Evolutionary conservation across 1,284 basidiomycete genomes (phyloP).

Genomic region (Phylloboletellus chloephorus): DNA sequence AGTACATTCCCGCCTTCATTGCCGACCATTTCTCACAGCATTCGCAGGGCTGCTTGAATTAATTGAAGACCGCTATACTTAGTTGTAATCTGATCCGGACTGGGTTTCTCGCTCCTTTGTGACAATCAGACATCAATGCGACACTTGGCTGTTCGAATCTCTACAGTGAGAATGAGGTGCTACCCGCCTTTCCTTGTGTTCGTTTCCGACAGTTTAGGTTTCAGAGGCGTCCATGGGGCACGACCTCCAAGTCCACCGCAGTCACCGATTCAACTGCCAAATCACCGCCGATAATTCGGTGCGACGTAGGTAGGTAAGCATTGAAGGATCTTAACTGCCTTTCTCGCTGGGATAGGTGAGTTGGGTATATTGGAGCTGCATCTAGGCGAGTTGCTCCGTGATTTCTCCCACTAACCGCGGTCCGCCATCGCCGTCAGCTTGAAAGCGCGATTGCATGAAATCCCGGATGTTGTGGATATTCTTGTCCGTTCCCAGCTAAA

Average conservation of each 20-base stretch:
- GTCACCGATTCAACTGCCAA: not conserved
- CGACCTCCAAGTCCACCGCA: not conserved
- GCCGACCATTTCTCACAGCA: conserved; percentile 11
- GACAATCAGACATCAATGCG: conserved; percentile 2
- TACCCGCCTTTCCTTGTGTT: conserved; percentile 1
- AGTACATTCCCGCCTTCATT: conserved; percentile 13
- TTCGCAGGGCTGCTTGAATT: conserved; percentile 12
- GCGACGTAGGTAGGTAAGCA: not conserved
- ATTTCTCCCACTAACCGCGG: not conserved
- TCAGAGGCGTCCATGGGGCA: conserved; percentile 7
- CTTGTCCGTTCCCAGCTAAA: too few species aligned
- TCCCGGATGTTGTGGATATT: not conserved
- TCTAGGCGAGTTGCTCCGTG: not conserved
- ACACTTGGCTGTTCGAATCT: conserved; percentile 10
- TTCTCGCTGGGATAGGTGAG: conserved; percentile 2
- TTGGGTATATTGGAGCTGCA: not conserved
- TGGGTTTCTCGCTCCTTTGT: conserved; percentile 9
- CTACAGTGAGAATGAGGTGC: conserved; percentile 2
- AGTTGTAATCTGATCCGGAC: conserved; percentile 1
- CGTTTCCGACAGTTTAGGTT: conserved; percentile 12
- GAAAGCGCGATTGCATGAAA: not conserved
- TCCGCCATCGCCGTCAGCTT: not conserved
- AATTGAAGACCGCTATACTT: conserved; percentile 2
- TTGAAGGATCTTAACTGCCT: not conserved
- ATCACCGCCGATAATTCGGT: not conserved